phyloP scores from a whole-genome alignment of 2,329 filamentous ascomycete species.

The Penicillium sp. region DNA sequence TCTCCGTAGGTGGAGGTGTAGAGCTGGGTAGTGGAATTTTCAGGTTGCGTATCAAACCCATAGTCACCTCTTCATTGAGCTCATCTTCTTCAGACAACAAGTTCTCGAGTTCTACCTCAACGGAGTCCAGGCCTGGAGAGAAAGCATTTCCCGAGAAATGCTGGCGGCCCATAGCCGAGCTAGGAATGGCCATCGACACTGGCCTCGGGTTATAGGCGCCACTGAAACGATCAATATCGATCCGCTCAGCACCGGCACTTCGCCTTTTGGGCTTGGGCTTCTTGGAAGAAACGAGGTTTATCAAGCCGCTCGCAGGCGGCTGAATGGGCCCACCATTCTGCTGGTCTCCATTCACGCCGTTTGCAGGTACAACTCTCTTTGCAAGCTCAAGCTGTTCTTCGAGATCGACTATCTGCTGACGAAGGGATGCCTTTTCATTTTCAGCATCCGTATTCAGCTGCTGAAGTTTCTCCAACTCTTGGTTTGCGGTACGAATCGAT shows the following conservation, averaged over 20 bases:
- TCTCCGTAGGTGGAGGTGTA: conserved; percentile 85
- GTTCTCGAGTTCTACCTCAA: conserved; percentile 89
- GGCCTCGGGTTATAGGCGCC: conserved; percentile 87
- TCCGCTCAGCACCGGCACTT: conserved; percentile 77
- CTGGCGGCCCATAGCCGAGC: conserved; percentile 54
- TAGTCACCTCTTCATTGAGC: conserved; percentile 90
- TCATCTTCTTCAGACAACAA: conserved; percentile 91
- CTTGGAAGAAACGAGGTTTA: conserved; percentile 94
- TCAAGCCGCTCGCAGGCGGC: conserved; percentile 63
- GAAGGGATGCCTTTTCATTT: conserved; percentile 72
- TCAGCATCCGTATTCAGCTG: conserved; percentile 70
- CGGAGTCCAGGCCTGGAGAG: conserved; percentile 72
- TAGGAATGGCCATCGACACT: conserved; percentile 73
- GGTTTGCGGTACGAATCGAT: conserved; percentile 65
- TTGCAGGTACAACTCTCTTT: conserved; percentile 65
- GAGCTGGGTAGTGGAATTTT: conserved; percentile 87
- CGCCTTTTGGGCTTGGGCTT: conserved; percentile 75
- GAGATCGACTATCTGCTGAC: conserved; percentile 79
- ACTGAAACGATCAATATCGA: conserved; percentile 82
- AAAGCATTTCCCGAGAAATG: too few relatives aligned
- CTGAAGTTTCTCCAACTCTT: conserved; percentile 72
- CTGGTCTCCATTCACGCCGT: conserved; percentile 51
- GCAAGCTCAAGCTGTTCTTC: conserved; percentile 87
- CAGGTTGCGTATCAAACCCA: conserved; percentile 89
- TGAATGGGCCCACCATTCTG: conserved; percentile 50